Evolutionary conservation across 495 filamentous ascomycete species (phyloP).

Genomic region (Lasiosphaeria ovina): DNA sequence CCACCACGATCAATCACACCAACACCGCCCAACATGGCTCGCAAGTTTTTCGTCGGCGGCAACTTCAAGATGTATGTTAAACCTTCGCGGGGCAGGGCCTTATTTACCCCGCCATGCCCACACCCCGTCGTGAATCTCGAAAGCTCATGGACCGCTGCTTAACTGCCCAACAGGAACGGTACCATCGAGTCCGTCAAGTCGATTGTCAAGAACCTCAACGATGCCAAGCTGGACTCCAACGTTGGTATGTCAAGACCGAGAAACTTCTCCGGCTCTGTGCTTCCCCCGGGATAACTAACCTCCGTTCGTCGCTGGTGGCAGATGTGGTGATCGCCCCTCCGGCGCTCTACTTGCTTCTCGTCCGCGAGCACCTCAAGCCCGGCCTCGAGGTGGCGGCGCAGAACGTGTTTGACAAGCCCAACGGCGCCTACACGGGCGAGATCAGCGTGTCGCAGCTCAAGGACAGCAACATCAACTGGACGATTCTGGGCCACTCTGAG

Average conservation of each 20-base stretch:
- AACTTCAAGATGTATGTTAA: conserved; percentile 94
- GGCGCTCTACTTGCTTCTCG: conserved; percentile 82
- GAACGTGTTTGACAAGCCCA: conserved; percentile 95
- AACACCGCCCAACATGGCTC: conserved; percentile 63
- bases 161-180: conserved; percentile 71
- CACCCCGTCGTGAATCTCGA: conserved; percentile 26
- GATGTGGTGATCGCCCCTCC: conserved; percentile 95
- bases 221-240: conserved; percentile 66
- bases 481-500: conserved; percentile 90
- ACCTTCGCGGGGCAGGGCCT: not conserved
- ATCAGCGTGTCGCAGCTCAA: conserved; percentile 87
- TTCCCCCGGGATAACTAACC: not conserved
- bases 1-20: not conserved
- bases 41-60: conserved; percentile 98
- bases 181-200: conserved; percentile 77
- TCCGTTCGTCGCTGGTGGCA: conserved; percentile 24
- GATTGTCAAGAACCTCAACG: conserved; percentile 85
- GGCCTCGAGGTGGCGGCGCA: conserved; percentile 80
- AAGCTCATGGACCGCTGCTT: conserved; percentile 20
- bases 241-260: conserved; percentile 50
- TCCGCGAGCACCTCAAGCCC: conserved; percentile 64
- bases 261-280: not conserved
- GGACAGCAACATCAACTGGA: conserved; percentile 84
- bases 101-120: conserved; percentile 31
- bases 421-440: conserved; percentile 96